Conservation (phyloP, 495 filamentous ascomycete species). For the Margaritispora aquatica region DNA sequence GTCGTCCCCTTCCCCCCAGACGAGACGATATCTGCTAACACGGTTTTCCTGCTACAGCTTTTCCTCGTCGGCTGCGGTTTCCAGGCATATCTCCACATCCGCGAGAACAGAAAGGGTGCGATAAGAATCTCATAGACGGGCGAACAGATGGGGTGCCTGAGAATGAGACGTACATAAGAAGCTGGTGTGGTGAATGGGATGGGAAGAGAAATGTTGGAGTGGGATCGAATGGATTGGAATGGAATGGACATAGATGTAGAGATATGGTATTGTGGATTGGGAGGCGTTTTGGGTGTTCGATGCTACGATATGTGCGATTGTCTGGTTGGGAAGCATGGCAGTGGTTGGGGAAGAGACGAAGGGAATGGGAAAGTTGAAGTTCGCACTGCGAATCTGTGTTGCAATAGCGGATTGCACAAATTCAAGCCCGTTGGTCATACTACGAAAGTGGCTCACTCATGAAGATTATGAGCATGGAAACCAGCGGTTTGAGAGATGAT, state of each 20-base stretch:
- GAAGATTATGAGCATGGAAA: too few relatives aligned
- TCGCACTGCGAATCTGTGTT: too few relatives aligned
- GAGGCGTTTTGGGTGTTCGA: not conserved
- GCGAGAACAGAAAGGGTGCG: slow-evolving; percentile 70
- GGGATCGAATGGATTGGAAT: too few relatives aligned
- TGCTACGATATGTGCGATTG: not conserved
- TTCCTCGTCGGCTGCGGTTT: slow-evolving; percentile 88
- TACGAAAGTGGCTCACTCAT: too few relatives aligned
- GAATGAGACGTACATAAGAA: too few relatives aligned
- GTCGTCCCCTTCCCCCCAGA: too few relatives aligned
- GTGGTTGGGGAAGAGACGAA: too few relatives aligned
- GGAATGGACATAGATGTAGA: too few relatives aligned
- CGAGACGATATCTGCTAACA: too few relatives aligned
- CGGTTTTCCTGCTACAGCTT: slow-evolving; percentile 41
- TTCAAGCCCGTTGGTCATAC: too few relatives aligned
- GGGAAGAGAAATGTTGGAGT: not conserved
- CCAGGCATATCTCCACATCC: slow-evolving; percentile 74
- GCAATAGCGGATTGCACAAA: not conserved
- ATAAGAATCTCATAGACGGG: slow-evolving; percentile 42
- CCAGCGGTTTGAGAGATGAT: too few relatives aligned
- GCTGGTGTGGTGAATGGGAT: not conserved
- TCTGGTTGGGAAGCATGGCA: not conserved
- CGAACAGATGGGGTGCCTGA: not conserved
- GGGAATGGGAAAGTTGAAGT: too few relatives aligned
- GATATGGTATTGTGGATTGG: not conserved